Percentiles rank a stretch among this genome's conserved stretches.
phyloP scores from a whole-genome alignment of 2,329 filamentous ascomycete genomes.

The Nemania serpens region DNA sequence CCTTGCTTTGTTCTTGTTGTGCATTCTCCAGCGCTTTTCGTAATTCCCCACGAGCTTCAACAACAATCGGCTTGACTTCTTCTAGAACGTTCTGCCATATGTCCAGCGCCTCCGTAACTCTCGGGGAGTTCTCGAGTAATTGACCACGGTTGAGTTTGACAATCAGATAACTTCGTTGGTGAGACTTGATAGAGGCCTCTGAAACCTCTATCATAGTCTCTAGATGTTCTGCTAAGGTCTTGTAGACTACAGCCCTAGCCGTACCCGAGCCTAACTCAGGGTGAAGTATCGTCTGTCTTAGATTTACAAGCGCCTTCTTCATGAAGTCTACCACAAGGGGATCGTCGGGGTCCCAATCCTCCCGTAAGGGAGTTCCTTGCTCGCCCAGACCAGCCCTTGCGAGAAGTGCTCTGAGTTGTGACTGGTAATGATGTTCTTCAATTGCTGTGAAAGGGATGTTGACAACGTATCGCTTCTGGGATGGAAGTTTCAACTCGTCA shows the following conservation, averaged over 20 bases:
- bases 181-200: conserved; percentile 65
- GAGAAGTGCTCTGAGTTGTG: conserved; percentile 76
- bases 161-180: conserved; percentile 70
- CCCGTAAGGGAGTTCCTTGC: conserved; percentile 64
- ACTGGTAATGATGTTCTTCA: conserved; percentile 86
- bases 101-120: conserved; percentile 67
- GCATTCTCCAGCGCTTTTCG: conserved; percentile 52
- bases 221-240: conserved; percentile 80
- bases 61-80: conserved; percentile 58
- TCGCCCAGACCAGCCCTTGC: conserved; percentile 68
- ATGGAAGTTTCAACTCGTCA: conserved; percentile 76
- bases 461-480: conserved; percentile 84
- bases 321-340: conserved; percentile 67
- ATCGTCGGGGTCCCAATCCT: conserved; percentile 69
- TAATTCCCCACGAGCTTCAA: conserved; percentile 68
- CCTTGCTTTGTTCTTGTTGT: conserved; percentile 34
- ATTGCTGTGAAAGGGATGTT: conserved; percentile 88
- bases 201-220: conserved; percentile 91
- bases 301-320: conserved; percentile 75
- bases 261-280: conserved; percentile 77
- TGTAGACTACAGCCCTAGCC: conserved; percentile 65
- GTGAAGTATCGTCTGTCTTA: conserved; percentile 84
- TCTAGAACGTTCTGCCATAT: conserved; percentile 68
- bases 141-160: conserved; percentile 73
- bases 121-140: conserved; percentile 74